These are phyloP conservation scores for Patellaria atrata DNA, from an alignment of 495 filamentous ascomycete genomes.

Conservation along the genomic window DNA sequence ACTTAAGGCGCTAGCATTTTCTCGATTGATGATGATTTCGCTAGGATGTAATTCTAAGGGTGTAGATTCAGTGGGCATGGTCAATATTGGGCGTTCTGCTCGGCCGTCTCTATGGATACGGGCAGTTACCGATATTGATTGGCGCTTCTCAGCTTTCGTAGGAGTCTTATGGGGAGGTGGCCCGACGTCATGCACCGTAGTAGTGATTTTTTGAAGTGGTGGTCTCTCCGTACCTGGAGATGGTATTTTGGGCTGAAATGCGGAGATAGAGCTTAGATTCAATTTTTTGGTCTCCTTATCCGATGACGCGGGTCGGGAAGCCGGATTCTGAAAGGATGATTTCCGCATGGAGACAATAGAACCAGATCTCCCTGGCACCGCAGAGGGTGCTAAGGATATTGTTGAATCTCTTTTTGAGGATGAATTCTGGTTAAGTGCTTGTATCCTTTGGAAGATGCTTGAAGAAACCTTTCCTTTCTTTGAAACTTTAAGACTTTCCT, in stretches of 20 bases:
- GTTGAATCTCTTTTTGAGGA: no score
- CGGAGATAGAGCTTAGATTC: no score
- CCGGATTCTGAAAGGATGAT: neutral
- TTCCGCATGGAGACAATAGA: neutral
- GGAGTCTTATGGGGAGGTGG: conserved; percentile 8
- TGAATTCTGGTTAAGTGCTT: no score
- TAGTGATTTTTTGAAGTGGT: conserved; percentile 4
- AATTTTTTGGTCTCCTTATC: neutral
- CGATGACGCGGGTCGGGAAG: neutral
- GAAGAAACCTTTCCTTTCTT: no score
- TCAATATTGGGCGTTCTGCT: conserved; percentile 20
- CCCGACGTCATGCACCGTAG: conserved; percentile 14
- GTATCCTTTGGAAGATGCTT: conserved; percentile 29
- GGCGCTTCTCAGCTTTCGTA: conserved; percentile 23
- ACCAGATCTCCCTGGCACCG: no score
- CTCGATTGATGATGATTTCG: conserved; percentile 54
- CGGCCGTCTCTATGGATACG: conserved; percentile 53
- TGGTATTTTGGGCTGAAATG: no score
- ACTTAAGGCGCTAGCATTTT: conserved; percentile 29
- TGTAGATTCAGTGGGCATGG: conserved; percentile 32
- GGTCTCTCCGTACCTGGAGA: conserved; percentile 26
- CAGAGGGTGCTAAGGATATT: no score
- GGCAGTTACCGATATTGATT: conserved; percentile 69
- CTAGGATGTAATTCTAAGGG: conserved; percentile 53
- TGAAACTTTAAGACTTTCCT: no score